Conservation (phyloP, 176 grass and related monocot genomes). For the Oryza australiensis region DNA sequence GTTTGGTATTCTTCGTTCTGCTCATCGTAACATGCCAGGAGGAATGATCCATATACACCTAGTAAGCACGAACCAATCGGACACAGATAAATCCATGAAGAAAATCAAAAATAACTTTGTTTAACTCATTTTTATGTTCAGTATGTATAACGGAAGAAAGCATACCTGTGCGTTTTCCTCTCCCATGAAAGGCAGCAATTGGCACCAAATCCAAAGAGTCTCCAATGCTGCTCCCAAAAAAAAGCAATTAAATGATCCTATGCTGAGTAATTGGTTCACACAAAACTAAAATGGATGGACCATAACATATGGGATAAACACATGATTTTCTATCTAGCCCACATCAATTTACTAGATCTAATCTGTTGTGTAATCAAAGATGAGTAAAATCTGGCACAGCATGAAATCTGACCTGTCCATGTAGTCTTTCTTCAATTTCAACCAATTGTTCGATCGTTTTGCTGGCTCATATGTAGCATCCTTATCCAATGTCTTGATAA, state of each 20-base stretch:
- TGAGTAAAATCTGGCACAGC: conserved; percentile 1
- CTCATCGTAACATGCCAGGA: conserved; percentile 95
- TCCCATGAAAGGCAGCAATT: conserved; percentile 87
- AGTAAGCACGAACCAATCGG: conserved; percentile 39
- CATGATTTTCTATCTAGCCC: background rate
- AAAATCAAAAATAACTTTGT: background rate
- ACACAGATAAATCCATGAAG: conserved; percentile 9
- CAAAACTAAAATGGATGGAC: background rate
- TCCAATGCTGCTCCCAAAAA: conserved; percentile 65
- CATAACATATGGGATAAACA: conserved; percentile 8
- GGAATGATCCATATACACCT: conserved; percentile 97
- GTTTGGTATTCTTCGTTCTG: conserved; percentile 97
- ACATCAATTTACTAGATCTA: conserved; percentile 11
- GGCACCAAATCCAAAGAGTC: conserved; percentile 94
- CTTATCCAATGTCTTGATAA: conserved; percentile 98
- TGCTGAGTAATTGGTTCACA: background rate
- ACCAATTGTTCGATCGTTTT: conserved; percentile 98
- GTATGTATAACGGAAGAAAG: conserved; percentile 21
- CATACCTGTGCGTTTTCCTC: conserved; percentile 87
- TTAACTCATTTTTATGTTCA: conserved; percentile 23
- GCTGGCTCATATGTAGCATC: conserved; percentile 97
- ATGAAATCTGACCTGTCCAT: conserved; percentile 87
- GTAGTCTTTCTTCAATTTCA: conserved; percentile 99
- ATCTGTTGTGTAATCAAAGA: conserved; percentile 11
- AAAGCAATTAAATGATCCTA: conserved; percentile 5